phyloP scores from a whole-genome alignment of 2,329 filamentous ascomycete species.

The Fusarium setosum region DNA sequence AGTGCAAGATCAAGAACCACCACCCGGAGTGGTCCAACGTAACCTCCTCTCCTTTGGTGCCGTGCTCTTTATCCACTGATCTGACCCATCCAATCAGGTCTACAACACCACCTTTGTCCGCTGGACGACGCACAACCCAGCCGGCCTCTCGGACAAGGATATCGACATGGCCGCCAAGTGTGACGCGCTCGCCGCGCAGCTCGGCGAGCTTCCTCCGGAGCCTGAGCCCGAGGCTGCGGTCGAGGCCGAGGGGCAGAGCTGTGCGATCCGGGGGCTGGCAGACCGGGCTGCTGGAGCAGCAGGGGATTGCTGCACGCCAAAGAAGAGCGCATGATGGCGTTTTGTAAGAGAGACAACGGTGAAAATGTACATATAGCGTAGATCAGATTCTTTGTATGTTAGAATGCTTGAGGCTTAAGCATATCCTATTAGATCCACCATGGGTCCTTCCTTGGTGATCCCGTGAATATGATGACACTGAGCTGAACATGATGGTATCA shows the following conservation, averaged over 20 bases:
- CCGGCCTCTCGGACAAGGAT: conserved; percentile 74
- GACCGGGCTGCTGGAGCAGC: conserved; percentile 58
- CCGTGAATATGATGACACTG: background rate
- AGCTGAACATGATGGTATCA: background rate
- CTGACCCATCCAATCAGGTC: conserved; percentile 58
- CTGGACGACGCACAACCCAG: conserved; percentile 78
- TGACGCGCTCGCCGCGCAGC: conserved; percentile 66
- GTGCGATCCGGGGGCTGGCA: conserved; percentile 56
- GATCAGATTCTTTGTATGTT: no score
- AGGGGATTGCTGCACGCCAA: conserved; percentile 67
- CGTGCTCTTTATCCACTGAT: background rate
- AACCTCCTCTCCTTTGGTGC: conserved; percentile 10
- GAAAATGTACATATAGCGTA: background rate
- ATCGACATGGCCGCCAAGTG: conserved; percentile 71
- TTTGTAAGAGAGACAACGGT: background rate
- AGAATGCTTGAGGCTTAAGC: background rate
- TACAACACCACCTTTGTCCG: conserved; percentile 78
- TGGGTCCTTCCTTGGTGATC: background rate
- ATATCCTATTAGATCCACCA: background rate
- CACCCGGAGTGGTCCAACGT: conserved; percentile 84
- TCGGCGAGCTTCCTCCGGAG: conserved; percentile 62
- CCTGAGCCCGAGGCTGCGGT: conserved; percentile 35
- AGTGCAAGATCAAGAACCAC: conserved; percentile 76
- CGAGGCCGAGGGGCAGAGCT: conserved; percentile 40
- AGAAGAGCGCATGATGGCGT: conserved; percentile 42